Evolutionary conservation across 768 basidiomycete species (phyloP).

Genomic region (Tylopilus plumbeoviolaceoides): DNA sequence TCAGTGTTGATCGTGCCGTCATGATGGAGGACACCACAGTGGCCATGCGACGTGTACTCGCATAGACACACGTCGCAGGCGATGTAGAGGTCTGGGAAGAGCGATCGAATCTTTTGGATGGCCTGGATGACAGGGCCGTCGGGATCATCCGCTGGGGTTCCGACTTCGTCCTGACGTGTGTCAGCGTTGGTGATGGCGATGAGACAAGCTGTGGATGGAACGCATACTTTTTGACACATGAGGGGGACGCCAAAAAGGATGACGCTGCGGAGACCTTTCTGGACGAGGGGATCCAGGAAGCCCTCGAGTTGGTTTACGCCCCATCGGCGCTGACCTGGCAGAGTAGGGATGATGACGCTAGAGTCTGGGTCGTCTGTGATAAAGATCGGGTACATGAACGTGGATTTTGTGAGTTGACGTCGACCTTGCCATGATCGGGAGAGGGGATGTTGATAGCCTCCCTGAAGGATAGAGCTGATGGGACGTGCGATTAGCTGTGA

Average conservation of each 20-base stretch:
- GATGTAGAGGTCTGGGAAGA: conserved; percentile 85
- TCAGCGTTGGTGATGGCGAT: not conserved
- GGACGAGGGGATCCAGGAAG: conserved; percentile 82
- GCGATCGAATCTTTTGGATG: conserved; percentile 68
- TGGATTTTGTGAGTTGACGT: conserved; percentile 76
- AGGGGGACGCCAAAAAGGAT: conserved; percentile 94
- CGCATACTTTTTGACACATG: conserved; percentile 65
- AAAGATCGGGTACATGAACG: conserved; percentile 99
- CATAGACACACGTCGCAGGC: conserved; percentile 98
- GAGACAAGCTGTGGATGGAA: not conserved
- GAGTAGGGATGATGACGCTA: conserved; percentile 64
- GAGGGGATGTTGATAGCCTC: conserved; percentile 91
- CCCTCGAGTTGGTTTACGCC: conserved; percentile 88
- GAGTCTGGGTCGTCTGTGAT: conserved; percentile 93
- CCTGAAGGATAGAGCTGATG: conserved; percentile 74
- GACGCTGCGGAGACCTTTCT: conserved; percentile 86
- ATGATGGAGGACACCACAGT: conserved; percentile 77
- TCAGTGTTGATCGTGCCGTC: conserved; percentile 77
- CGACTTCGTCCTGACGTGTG: conserved; percentile 61
- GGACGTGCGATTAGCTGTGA: conserved; percentile 1
- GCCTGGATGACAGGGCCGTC: conserved; percentile 91
- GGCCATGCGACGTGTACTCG: conserved; percentile 98
- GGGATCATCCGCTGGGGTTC: conserved; percentile 87
- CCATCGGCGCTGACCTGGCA: conserved; percentile 92
- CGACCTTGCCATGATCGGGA: conserved; percentile 85